Conservation (phyloP, 2,329 filamentous ascomycete genomes). For the Xylaria sp. region DNA sequence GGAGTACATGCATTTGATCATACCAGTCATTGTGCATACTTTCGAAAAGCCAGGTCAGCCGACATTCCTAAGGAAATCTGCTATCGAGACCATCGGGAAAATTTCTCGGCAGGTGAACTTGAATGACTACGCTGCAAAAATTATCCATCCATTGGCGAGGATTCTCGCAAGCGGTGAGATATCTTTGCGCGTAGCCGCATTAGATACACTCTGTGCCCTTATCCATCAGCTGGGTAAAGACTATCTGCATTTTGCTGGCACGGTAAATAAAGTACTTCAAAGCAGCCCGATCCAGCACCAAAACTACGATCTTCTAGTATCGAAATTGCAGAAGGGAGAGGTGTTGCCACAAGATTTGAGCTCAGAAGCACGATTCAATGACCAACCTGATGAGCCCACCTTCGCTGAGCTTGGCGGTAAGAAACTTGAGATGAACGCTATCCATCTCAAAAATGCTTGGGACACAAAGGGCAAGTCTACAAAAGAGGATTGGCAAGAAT, state of each 20-base stretch:
- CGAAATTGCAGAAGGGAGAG: constrained; percentile 93
- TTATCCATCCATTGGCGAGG: constrained; percentile 91
- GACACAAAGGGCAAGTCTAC: constrained; percentile 97
- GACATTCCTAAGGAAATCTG: constrained; percentile 80
- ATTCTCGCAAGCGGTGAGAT: constrained; percentile 80
- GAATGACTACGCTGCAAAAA: constrained; percentile 95
- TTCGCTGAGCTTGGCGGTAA: constrained; percentile 88
- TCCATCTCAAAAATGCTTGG: constrained; percentile 97
- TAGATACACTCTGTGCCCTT: constrained; percentile 93
- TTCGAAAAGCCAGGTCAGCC: constrained; percentile 92
- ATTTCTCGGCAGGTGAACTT: constrained; percentile 96
- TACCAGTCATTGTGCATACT: constrained; percentile 91
- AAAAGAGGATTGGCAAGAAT: constrained; percentile 99
- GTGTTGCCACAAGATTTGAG: constrained; percentile 94
- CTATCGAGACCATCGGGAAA: constrained; percentile 94
- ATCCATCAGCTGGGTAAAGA: constrained; percentile 97
- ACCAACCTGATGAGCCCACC: constrained; percentile 80
- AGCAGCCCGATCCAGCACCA: constrained; percentile 84
- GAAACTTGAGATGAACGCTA: constrained; percentile 96
- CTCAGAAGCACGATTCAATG: constrained; percentile 81
- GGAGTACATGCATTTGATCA: constrained; percentile 99
- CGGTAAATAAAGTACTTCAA: constrained; percentile 87
- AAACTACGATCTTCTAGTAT: constrained; percentile 92
- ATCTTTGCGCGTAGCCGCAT: constrained; percentile 78
- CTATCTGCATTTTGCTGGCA: constrained; percentile 92